Evolutionary conservation across 2,329 filamentous ascomycete species (phyloP).

Genomic region (Lachnellula willkommii): DNA sequence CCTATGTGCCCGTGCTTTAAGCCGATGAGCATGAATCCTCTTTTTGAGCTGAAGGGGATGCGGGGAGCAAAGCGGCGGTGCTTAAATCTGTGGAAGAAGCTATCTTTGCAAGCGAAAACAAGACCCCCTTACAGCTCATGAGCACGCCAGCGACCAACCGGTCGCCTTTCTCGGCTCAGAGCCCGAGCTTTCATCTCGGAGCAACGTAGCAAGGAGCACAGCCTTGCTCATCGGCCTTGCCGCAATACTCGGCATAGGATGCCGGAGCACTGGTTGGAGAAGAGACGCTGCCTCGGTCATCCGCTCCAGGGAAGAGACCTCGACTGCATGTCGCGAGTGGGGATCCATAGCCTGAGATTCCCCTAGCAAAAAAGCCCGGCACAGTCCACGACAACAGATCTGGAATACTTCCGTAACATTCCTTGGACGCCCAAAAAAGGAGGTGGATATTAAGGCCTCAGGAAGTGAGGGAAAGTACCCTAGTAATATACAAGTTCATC

Average conservation of each 20-base stretch:
- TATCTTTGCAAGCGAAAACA: no score
- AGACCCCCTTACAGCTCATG: no score
- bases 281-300: no score
- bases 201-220: background rate
- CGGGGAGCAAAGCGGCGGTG: background rate
- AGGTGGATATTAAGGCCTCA: background rate
- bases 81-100: no score
- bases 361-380: background rate
- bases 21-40: background rate
- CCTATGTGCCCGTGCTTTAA: background rate
- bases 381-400: background rate
- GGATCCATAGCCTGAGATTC: no score
- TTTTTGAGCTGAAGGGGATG: background rate
- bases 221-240: background rate
- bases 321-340: no score
- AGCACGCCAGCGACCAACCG: no score
- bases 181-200: background rate
- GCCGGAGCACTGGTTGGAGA: no score
- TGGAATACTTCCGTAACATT: no score
- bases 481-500: background rate
- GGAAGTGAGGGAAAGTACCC: background rate
- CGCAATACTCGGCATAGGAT: background rate
- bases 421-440: background rate
- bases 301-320: no score
- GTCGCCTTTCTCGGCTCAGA: background rate